Conservation (phyloP, 192 early-diverging fungal genomes). For the Coemansia sp. region DNA sequence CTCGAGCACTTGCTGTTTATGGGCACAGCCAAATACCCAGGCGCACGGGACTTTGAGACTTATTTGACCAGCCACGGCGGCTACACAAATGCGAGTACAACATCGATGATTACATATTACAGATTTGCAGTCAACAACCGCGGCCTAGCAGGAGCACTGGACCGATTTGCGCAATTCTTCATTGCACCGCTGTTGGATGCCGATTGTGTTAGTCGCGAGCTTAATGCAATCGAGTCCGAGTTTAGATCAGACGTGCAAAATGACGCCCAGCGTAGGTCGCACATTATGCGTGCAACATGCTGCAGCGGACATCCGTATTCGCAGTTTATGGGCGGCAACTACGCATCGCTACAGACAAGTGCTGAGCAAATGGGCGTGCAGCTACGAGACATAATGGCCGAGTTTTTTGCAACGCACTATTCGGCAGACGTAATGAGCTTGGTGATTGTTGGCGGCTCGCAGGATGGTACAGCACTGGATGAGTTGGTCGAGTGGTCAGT, state of each 20-base stretch:
- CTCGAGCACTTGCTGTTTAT: conserved; percentile 72
- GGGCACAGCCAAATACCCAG: conserved; percentile 68
- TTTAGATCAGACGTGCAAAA: conserved; percentile 82
- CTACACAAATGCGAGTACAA: conserved; percentile 29
- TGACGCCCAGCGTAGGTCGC: conserved; percentile 60
- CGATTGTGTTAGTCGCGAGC: conserved; percentile 80
- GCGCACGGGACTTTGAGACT: conserved; percentile 61
- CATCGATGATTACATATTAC: conserved; percentile 18
- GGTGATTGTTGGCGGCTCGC: conserved; percentile 78
- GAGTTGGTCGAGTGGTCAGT: conserved; percentile 72
- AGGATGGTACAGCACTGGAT: conserved; percentile 73
- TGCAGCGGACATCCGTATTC: conserved; percentile 63
- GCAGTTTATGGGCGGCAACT: conserved; percentile 82
- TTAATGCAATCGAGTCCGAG: conserved; percentile 90
- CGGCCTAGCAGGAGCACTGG: conserved; percentile 60
- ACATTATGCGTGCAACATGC: background rate
- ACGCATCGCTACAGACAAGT: conserved; percentile 67
- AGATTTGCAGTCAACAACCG: conserved; percentile 31
- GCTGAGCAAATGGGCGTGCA: conserved; percentile 60
- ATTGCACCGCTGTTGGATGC: conserved; percentile 80
- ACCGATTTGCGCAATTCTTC: conserved; percentile 85
- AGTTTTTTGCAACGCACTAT: conserved; percentile 83
- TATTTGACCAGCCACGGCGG: conserved; percentile 31
- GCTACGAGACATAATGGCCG: conserved; percentile 71
- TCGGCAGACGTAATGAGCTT: conserved; percentile 90